These are phyloP conservation scores for Erysimum cheiranthoides DNA, from an alignment of 345 rosid genomes.

Conservation along the genomic window DNA sequence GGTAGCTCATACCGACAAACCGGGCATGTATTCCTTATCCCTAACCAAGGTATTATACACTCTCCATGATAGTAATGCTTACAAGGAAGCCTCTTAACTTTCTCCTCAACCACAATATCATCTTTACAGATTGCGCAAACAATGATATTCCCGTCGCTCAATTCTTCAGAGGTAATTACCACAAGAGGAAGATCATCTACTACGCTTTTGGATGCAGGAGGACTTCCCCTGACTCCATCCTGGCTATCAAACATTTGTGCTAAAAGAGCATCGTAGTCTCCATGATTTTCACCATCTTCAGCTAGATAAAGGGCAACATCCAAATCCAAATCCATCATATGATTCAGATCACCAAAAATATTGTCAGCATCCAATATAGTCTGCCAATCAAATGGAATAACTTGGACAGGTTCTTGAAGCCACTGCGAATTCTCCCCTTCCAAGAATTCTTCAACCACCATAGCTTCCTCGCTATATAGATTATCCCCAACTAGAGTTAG, in stretches of 20 bases:
- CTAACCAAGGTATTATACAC: slow-evolving; percentile 86
- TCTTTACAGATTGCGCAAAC: slow-evolving; percentile 91
- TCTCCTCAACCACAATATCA: slow-evolving; percentile 63
- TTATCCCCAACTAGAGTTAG: background rate
- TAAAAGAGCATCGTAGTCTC: slow-evolving; percentile 22
- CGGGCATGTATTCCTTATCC: slow-evolving; percentile 90
- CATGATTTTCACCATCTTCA: slow-evolving; percentile 7
- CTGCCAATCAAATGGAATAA: background rate
- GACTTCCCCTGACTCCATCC: slow-evolving; percentile 46
- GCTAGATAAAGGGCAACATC: slow-evolving; percentile 3
- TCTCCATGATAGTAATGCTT: slow-evolving; percentile 79
- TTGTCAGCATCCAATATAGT: background rate
- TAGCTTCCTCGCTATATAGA: slow-evolving; percentile 1
- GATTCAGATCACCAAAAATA: background rate
- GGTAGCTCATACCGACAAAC: slow-evolving; percentile 90
- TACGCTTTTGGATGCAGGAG: slow-evolving; percentile 69
- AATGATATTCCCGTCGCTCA: slow-evolving; percentile 48
- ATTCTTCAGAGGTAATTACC: slow-evolving; percentile 55
- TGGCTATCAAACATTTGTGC: slow-evolving; percentile 37
- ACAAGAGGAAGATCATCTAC: slow-evolving; percentile 68
- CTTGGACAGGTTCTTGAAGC: slow-evolving; percentile 13
- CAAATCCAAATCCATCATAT: slow-evolving; percentile 19
- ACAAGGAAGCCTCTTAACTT: slow-evolving; percentile 80
- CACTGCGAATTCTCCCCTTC: slow-evolving; percentile 45
- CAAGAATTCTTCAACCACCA: slow-evolving; percentile 24